A percentile compares a stretch with the other conserved stretches of the same genome.
Evolutionary conservation across 2,329 filamentous ascomycete species (phyloP).

Genomic region (Aspergillus aculeatus): DNA sequence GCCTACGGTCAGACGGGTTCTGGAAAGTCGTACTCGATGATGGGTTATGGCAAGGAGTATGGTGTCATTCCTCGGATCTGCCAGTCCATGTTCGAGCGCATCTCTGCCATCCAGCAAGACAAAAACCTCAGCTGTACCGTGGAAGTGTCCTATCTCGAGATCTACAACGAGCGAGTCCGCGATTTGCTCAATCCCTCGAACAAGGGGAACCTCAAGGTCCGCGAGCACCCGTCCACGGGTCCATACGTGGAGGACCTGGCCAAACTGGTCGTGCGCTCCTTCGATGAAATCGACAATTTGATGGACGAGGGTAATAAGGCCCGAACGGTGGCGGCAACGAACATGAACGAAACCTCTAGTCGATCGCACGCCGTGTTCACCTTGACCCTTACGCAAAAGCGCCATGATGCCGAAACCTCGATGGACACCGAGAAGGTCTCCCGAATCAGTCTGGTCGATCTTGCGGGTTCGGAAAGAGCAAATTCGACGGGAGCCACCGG

Average conservation of each 20-base stretch:
- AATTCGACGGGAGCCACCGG: slow-evolving; percentile 96
- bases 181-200: slow-evolving; percentile 93
- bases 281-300: slow-evolving; percentile 91
- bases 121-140: slow-evolving; percentile 83
- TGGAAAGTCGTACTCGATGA: slow-evolving; percentile 99
- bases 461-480: slow-evolving; percentile 95
- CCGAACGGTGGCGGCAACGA: slow-evolving; percentile 93
- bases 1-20: slow-evolving; percentile 98
- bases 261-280: slow-evolving; percentile 89
- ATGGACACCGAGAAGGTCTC: slow-evolving; percentile 98
- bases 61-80: slow-evolving; percentile 97
- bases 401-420: slow-evolving; percentile 84
- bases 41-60: slow-evolving; percentile 95
- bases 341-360: slow-evolving; percentile 99
- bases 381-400: slow-evolving; percentile 90
- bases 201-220: slow-evolving; percentile 93
- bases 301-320: slow-evolving; percentile 99
- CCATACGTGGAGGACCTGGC: slow-evolving; percentile 98
- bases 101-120: slow-evolving; percentile 68
- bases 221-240: slow-evolving; percentile 95
- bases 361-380: slow-evolving; percentile 98
- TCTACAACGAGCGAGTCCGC: slow-evolving; percentile 96
- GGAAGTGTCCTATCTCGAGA: slow-evolving; percentile 97
- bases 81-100: slow-evolving; percentile 93
- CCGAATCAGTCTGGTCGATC: slow-evolving; percentile 95